Percentiles rank a stretch among this genome's conserved stretches.
Evolutionary conservation across 208 protist species (phyloP).

Genomic region (Crithidia acanthocephali): DNA sequence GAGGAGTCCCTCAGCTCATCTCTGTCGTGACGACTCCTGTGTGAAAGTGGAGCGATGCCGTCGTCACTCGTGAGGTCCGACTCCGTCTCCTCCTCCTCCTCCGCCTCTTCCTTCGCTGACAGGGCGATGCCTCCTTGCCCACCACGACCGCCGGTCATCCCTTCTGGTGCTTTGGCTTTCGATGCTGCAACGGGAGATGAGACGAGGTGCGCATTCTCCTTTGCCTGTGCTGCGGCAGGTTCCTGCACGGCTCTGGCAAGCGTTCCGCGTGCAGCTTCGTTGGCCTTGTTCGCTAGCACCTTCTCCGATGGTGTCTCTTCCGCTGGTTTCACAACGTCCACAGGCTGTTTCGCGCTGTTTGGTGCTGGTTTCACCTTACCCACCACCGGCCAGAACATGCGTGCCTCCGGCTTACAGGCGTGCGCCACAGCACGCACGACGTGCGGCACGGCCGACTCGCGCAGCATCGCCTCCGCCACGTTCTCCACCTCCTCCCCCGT

Average conservation of each 20-base stretch:
- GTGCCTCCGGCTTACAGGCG: conserved; percentile 31
- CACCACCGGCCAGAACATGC: conserved; percentile 22
- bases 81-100: neutral
- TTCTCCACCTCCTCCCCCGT: conserved; percentile 45
- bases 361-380: neutral
- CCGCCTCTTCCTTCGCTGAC: too few relatives aligned
- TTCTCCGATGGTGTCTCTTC: too few relatives aligned
- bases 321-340: too few relatives aligned
- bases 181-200: neutral
- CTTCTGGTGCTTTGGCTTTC: neutral
- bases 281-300: too few relatives aligned
- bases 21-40: too few relatives aligned
- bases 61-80: neutral
- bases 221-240: neutral
- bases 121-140: neutral
- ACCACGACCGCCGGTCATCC: too few relatives aligned
- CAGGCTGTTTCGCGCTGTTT: neutral
- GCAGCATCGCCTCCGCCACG: conserved; percentile 18
- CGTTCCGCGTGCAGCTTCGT: too few relatives aligned
- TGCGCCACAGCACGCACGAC: conserved; percentile 17
- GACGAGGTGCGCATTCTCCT: neutral
- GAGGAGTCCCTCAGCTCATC: too few relatives aligned
- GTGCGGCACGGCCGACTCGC: conserved; percentile 12
- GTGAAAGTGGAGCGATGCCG: neutral
- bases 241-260: neutral